Base-by-base conservation (phyloP, 1,284 basidiomycete species). In the Xerocomus minutiporus region DNA sequence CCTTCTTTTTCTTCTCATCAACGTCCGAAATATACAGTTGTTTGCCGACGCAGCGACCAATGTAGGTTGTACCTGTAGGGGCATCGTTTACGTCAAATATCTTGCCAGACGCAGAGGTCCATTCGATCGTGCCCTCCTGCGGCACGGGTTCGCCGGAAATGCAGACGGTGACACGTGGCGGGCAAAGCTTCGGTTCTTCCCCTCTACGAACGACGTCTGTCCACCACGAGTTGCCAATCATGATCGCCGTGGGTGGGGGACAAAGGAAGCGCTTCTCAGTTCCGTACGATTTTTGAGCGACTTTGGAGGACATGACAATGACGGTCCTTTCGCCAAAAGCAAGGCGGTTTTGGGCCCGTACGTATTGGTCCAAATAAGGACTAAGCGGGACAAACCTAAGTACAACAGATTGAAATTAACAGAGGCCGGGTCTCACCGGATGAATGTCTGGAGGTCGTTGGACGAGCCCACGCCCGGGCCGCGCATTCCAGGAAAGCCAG, bases 151-250 rank as follows among this genome's bases (percentile, higher is more conserved):
- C 94, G 13, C 91, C 91, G n/a, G 91, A 91, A 62, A 97, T 93
- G 54, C 89, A 91, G 61, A 97, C 83, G 20, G 91, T 86, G 56
- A 96, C 87, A 50, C 86, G 81, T 26, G 94, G 94, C 8, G 91
- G 86, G 58, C 80, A 83, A 41, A 85, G 72, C 65, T 88, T 81
- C 59, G 86, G 75, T 58, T 88, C 87, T 64, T 90, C 86, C 20
- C 85, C 85, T 42, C 84, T 75, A 57, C 84, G 80, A 44, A 81
- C 68, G 51, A 84, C 77, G 63, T 89, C 84, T 52, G 86, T 83
- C 91, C 93, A 97, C 95, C 95, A 98, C 26, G 90, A 88, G 65
- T 91, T 89, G 45, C 95, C 96, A 63, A 97, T 89, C 76, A 98
- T 83, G 63, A 94, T 88, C 34, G 93, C 95, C 46, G 93, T 93